These are phyloP conservation scores for Aspergillus tanneri DNA, from an alignment of 2,329 filamentous ascomycete genomes.

Conservation along the genomic window DNA sequence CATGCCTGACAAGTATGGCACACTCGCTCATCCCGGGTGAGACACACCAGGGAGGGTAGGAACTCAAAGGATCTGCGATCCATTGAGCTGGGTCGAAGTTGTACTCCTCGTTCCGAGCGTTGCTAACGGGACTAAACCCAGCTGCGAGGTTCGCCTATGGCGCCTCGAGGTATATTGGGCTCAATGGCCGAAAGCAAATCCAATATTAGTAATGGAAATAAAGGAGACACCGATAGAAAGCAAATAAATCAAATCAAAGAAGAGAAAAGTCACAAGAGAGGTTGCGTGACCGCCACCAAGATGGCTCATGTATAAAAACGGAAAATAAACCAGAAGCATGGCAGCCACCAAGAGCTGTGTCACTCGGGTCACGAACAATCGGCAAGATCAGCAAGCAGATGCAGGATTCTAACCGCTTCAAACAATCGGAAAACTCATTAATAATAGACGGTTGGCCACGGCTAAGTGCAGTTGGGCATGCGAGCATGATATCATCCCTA, in stretches of 20 bases:
- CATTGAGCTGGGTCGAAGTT: constrained; percentile 14
- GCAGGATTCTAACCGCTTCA: constrained; percentile 9
- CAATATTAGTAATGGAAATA: neutral
- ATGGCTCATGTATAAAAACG: constrained; percentile 14
- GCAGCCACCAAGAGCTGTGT: constrained; percentile 32
- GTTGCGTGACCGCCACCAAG: neutral
- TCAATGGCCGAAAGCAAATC: neutral
- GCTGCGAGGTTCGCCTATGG: constrained; percentile 15
- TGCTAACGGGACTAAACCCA: constrained; percentile 18
- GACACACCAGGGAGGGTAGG: neutral
- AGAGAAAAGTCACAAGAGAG: neutral
- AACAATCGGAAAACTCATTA: neutral
- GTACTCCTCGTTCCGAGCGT: constrained; percentile 12
- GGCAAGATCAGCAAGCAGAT: constrained; percentile 12
- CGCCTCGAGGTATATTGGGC: neutral
- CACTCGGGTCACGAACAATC: constrained; percentile 22
- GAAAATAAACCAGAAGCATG: constrained; percentile 33
- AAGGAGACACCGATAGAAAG: neutral
- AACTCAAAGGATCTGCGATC: constrained; percentile 7
- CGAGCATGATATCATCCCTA: constrained; percentile 16
- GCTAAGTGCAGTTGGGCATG: constrained; percentile 18
- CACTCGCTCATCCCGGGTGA: neutral
- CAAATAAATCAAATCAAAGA: constrained; percentile 16
- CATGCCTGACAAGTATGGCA: too few relatives aligned
- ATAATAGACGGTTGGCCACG: constrained; percentile 8